Base-by-base conservation (phyloP, 2,329 filamentous ascomycete species). In the Sarocladium strictum region DNA sequence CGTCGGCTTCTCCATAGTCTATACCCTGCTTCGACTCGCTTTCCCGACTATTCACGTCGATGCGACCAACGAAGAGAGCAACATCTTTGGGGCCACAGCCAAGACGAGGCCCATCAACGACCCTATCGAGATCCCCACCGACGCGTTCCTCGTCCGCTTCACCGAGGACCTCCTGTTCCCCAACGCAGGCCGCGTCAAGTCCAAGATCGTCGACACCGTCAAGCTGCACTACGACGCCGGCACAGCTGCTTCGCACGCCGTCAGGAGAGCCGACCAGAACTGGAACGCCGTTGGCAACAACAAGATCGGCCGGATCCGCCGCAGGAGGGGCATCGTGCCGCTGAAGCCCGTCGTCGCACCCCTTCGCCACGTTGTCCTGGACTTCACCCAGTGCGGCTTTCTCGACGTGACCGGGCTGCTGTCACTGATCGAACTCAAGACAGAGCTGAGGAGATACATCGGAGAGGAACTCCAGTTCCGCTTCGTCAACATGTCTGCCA, bases 1-100 rank as follows among this genome's bases (percentile, higher is more conserved):
- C 1, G 81, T 85, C 1, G 81, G 76, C 7, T 87, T 86, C 75
- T 85, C 79, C 62, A 77, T 86, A 29, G 76, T 81, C 54, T 84
- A 83, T 63, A 76, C 80, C 26, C 68, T 86, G 1, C 71, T 85
- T 0, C 77, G 79, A 2, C 74, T 78, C n/a, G 79, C 80, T 1
- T 85, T 86, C 63, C 71, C 73, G 1, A 69, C 69, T 9, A 65
- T 74, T 41, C 65, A 64, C n/a, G 53, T 62, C 56, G 21, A 71
- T 56, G 55, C 69, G 15, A 58, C 69, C 53, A 58, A 23, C 56
- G 66, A 33, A 57, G 64, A 50, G 55, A 69, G 37, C 29, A 37
- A 63, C 41, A 68, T 58, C 53, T 59, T 65, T 53, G 66, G 40
- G 64, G 67, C 50, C 55, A 59, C 40, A 56, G 58, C 9, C 32